Conservation (phyloP, 208 protist genomes). For the Strigomonas galati region DNA sequence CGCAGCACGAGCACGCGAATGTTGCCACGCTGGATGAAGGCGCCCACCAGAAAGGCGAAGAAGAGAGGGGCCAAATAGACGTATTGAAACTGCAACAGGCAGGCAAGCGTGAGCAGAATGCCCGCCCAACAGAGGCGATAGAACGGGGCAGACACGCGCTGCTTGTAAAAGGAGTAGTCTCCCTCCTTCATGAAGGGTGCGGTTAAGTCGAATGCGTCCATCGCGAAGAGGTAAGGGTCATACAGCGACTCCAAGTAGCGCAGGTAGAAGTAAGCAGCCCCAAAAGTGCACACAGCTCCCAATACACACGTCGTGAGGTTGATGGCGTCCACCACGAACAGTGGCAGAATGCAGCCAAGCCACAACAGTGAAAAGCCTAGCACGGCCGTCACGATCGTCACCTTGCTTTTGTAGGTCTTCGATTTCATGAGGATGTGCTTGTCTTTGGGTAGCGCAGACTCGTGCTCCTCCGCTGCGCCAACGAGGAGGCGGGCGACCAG, state of each 20-base stretch:
- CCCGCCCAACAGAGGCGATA: conserved; percentile 13
- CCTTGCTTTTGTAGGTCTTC: background rate
- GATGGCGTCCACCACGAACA: conserved; percentile 39
- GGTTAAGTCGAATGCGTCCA: conserved; percentile 24
- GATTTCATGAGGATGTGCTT: background rate
- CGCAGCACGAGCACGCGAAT: conserved; percentile 36
- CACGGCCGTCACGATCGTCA: conserved; percentile 7
- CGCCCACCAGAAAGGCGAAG: conserved; percentile 25
- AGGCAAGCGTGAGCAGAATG: conserved; percentile 9
- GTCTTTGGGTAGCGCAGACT: background rate
- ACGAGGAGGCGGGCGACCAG: conserved; percentile 1
- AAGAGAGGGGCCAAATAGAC: conserved; percentile 21
- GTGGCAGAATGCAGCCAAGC: conserved; percentile 23
- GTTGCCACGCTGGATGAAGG: conserved; percentile 41
- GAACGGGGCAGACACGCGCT: conserved; percentile 16
- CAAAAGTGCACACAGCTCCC: background rate
- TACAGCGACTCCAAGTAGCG: background rate
- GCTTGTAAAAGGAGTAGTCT: conserved; percentile 19
- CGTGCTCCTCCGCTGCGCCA: background rate
- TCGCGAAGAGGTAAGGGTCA: background rate
- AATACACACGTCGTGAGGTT: conserved; percentile 12
- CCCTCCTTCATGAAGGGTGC: conserved; percentile 23
- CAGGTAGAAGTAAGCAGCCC: background rate
- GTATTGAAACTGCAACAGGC: conserved; percentile 18
- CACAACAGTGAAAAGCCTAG: conserved; percentile 16